Base-by-base conservation (phyloP, 2,329 filamentous ascomycete species). In the Pseudogymnoascus sp. region DNA sequence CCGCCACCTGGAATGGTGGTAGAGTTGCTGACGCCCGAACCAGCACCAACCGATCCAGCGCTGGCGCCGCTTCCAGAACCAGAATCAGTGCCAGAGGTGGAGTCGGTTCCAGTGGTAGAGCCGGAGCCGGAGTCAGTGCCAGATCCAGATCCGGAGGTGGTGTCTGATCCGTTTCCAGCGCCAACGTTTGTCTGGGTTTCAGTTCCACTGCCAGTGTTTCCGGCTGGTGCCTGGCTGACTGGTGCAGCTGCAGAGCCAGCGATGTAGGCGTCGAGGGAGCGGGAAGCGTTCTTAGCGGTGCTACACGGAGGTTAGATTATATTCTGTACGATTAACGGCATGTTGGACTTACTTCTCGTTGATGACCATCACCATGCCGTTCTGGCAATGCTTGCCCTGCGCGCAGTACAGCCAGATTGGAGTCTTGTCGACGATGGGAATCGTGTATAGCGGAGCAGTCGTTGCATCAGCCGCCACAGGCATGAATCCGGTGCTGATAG, bases 341-440 rank as follows among this genome's bases (percentile, higher is more conserved):
- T 50, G 3, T 3, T 11, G 43, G 12, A 70, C 75, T 64, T 85
- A 83, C 65, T 86, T 77, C 63, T 80, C 76, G 34, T 79, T 74
- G 41, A 87, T 80, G 16, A 71, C 70, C 68, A 71, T 68, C 14
- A 64, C 64, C 71, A 73, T 73, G 3, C 70, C 71, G 5, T 59
- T 63, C 62, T 91, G 82, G 74, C 89, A 94, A 76, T 94, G 90
- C 69, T 79, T 82, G 50, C 72, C 84, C 73, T 91, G 86, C 30
- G 84, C 85, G 76, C 89, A 93, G 79, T 88, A 93, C 65, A 89
- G 76, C 89, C 90, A 94, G 65, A 92, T 78, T 30, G 90, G 89
- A 61, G 80, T 86, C 47, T 80, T 82, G 73, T 84, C 79, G 69
- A 85, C 86, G 72, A 94, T 76, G 72, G 79, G 80, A 69, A 93